Evolutionary conservation across 306 rosid species (phyloP).

Genomic region (Senna siamea): DNA sequence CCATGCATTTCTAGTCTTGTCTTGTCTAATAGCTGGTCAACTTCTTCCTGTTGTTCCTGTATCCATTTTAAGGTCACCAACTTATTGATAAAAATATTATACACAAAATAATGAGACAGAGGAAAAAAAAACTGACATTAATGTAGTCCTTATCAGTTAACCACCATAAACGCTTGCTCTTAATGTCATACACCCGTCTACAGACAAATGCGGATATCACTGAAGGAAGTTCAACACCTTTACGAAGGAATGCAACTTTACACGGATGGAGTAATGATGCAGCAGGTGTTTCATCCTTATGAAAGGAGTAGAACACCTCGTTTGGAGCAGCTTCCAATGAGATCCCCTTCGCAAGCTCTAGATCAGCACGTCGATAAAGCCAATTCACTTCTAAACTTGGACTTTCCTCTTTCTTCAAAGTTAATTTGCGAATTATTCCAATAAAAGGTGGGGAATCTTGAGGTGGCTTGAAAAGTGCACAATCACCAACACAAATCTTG

Average conservation of each 20-base stretch:
- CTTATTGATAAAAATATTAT: not conserved
- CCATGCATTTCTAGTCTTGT: constrained; percentile 89
- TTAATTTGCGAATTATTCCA: constrained; percentile 79
- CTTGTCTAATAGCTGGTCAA: constrained; percentile 70
- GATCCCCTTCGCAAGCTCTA: constrained; percentile 71
- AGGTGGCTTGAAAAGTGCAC: constrained; percentile 94
- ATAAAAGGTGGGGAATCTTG: constrained; percentile 82
- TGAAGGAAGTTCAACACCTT: constrained; percentile 84
- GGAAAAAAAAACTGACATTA: constrained; percentile 62
- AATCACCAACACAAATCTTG: constrained; percentile 82
- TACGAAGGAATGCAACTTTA: constrained; percentile 88
- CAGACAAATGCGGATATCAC: constrained; percentile 93
- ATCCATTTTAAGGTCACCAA: constrained; percentile 12
- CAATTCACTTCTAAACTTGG: constrained; percentile 73
- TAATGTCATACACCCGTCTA: constrained; percentile 76
- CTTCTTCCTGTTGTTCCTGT: constrained; percentile 88
- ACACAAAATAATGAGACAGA: constrained; percentile 22
- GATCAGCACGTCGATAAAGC: constrained; percentile 86
- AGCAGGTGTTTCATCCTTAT: constrained; percentile 90
- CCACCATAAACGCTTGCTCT: constrained; percentile 86
- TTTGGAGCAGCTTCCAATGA: constrained; percentile 80
- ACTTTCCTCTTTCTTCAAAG: constrained; percentile 49
- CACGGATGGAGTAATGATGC: constrained; percentile 92
- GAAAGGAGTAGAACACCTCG: constrained; percentile 89
- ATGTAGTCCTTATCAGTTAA: constrained; percentile 78